Evolutionary conservation across 2,329 filamentous ascomycete genomes (phyloP), one percentile per base, ranked within the genome.

Genomic region (Trichoderma sp.): DNA sequence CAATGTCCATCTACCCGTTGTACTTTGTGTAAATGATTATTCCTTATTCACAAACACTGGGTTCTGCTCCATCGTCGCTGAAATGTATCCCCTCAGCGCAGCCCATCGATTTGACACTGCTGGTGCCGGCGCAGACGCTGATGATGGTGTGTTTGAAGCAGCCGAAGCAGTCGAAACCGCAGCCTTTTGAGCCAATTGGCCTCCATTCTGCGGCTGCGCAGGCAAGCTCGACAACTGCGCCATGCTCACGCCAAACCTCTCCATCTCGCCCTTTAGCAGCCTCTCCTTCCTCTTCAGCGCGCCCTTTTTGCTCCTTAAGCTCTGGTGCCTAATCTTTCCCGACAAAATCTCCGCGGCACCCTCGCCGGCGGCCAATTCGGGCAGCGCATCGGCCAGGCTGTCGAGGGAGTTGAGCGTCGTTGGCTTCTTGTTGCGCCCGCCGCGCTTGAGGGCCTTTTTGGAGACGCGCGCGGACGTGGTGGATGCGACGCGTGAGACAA

Each of bases 1-100:
- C 11, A 7, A 29, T 27, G 24, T 27, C 5, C 21, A 55, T 16
- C 14, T 24, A 16, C 21, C 4, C 13, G 8, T 43, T 19, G 7
- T 65, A 19, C 24, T 27, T 13, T 10, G n/a, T 40, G 13, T 21
- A 21, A 16, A 55, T 29, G 16, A 10, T 71, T 49, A 79, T 7
- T 70, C 72, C 68, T 79, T 77, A 24, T 69, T 73, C 24, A 71
- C 69, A 74, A 97, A 97, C 3, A 91, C 92, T 16, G 91, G 88
- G 74, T 95, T 95, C 79, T 93, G 91, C 81, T 97, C 93, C 89
- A 97, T 93, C 0, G 93, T 97, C 53, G 90, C 86, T 1, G 92
- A 91, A 63, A 97, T 96, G 77, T 95, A 96, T 11, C 85, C 89
- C 74, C 94, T 88, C 79, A 98, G 78, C 19, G 93, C 93, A 35